Percentiles rank a stretch among this genome's conserved stretches.
phyloP scores from a whole-genome alignment of 768 basidiomycete genomes.

The Fomitopsis pulvina region DNA sequence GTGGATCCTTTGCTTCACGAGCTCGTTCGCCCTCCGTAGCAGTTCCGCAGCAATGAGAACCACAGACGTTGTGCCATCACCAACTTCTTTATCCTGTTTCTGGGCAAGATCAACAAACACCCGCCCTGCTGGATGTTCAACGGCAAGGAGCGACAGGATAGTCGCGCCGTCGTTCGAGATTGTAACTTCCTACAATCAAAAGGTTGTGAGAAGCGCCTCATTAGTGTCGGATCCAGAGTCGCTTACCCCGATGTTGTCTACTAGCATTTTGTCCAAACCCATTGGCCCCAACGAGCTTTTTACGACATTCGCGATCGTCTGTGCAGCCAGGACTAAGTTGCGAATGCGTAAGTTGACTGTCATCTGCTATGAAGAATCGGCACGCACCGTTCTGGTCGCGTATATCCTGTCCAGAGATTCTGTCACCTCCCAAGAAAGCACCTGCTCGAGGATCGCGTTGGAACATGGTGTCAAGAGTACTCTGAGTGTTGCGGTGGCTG shows the following conservation, averaged over 20 bases:
- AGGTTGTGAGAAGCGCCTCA: not conserved
- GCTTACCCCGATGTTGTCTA: constrained; percentile 93
- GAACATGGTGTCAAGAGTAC: constrained; percentile 46
- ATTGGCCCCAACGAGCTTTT: constrained; percentile 95
- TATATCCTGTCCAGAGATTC: constrained; percentile 92
- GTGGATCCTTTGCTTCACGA: constrained; percentile 97
- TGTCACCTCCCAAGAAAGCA: constrained; percentile 89
- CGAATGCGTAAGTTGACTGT: not conserved
- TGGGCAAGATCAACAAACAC: constrained; percentile 98
- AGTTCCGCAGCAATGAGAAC: constrained; percentile 98
- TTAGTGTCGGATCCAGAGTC: not conserved
- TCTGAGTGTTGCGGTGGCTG: not conserved
- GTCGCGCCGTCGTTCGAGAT: constrained; percentile 99
- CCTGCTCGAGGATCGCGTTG: constrained; percentile 90
- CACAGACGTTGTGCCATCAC: constrained; percentile 98
- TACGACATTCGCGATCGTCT: constrained; percentile 95
- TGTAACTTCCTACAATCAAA: constrained; percentile 76
- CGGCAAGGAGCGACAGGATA: constrained; percentile 89
- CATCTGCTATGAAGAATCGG: not conserved
- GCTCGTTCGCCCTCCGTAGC: constrained; percentile 91
- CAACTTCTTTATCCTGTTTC: constrained; percentile 99
- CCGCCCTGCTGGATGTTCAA: constrained; percentile 95
- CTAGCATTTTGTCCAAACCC: constrained; percentile 95
- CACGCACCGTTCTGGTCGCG: constrained; percentile 89
- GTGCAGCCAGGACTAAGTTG: constrained; percentile 80